Evolutionary conservation across 2,329 filamentous ascomycete genomes (phyloP).

Genomic region (Aspergillus bombycis): DNA sequence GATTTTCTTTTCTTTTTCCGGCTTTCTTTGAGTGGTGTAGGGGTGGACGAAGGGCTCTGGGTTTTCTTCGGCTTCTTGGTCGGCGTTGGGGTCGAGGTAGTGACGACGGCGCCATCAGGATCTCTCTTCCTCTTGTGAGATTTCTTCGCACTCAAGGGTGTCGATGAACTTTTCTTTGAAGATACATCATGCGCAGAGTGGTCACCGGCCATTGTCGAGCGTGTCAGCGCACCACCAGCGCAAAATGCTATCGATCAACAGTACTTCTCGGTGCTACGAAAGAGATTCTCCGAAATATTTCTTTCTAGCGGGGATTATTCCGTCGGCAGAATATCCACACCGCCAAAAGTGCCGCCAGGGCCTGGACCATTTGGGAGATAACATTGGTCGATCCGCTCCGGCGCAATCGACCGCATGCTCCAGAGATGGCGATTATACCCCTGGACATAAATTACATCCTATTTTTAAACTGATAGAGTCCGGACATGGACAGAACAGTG

Average conservation of each 20-base stretch:
- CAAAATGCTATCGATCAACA: conserved; percentile 12
- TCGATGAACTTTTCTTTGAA: conserved; percentile 29
- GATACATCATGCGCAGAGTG: conserved; percentile 54
- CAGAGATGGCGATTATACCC: neutral
- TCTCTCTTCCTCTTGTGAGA: conserved; percentile 41
- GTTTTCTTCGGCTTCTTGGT: conserved; percentile 43
- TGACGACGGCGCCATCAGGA: conserved; percentile 26
- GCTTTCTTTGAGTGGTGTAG: conserved; percentile 34
- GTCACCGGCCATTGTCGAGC: conserved; percentile 47
- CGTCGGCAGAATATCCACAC: conserved; percentile 25
- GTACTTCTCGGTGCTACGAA: conserved; percentile 23
- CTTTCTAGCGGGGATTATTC: conserved; percentile 32
- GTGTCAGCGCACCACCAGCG: conserved; percentile 16
- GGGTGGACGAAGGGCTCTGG: conserved; percentile 21
- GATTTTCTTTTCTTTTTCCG: conserved; percentile 30
- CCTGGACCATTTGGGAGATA: conserved; percentile 20
- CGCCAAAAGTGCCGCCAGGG: conserved; percentile 23
- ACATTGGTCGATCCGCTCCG: conserved; percentile 2
- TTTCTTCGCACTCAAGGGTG: conserved; percentile 26
- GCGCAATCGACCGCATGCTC: neutral
- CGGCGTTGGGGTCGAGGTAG: conserved; percentile 33
- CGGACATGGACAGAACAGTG: conserved; percentile 25
- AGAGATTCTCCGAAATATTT: conserved; percentile 24
- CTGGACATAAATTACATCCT: neutral
- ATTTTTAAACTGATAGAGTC: neutral